Percentiles rank a stretch among this genome's conserved stretches.
Evolutionary conservation across 2,329 filamentous ascomycete genomes (phyloP).

Genomic region (Fusarium nanum): DNA sequence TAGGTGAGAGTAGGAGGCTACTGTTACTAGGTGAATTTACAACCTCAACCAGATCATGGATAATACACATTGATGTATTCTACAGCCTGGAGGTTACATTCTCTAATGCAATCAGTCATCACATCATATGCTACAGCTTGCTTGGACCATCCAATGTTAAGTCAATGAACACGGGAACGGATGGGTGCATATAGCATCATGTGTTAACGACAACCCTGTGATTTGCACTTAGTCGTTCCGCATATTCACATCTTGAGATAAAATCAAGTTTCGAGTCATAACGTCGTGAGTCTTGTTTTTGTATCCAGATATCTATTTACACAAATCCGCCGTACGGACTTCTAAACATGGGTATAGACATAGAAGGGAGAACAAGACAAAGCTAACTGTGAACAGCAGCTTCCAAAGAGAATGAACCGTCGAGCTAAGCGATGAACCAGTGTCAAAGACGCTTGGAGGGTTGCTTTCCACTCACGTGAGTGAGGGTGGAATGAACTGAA

Average conservation of each 20-base stretch:
- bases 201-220: not conserved
- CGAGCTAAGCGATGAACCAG: conserved; percentile 3
- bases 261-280: conserved; percentile 13
- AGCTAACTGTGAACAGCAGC: not conserved
- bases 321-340: conserved; percentile 8
- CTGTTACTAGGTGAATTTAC: not conserved
- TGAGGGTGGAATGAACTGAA: conserved; percentile 14
- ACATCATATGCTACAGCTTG: not conserved
- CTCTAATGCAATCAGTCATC: not conserved
- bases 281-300: conserved; percentile 29
- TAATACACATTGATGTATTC: not conserved
- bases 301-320: conserved; percentile 27
- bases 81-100: not conserved
- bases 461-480: not conserved
- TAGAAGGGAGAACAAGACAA: conserved; percentile 18
- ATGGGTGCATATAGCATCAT: not conserved
- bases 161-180: not conserved
- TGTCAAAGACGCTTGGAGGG: not conserved
- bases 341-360: conserved; percentile 21
- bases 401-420: conserved; percentile 4
- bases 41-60: not conserved
- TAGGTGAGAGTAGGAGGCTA: not conserved
- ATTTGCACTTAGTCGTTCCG: not conserved
- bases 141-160: not conserved
- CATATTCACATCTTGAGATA: not conserved